These are phyloP conservation scores for Ploettnerulaceae sp. DNA, from an alignment of 2,329 filamentous ascomycete species.

Conservation along the genomic window DNA sequence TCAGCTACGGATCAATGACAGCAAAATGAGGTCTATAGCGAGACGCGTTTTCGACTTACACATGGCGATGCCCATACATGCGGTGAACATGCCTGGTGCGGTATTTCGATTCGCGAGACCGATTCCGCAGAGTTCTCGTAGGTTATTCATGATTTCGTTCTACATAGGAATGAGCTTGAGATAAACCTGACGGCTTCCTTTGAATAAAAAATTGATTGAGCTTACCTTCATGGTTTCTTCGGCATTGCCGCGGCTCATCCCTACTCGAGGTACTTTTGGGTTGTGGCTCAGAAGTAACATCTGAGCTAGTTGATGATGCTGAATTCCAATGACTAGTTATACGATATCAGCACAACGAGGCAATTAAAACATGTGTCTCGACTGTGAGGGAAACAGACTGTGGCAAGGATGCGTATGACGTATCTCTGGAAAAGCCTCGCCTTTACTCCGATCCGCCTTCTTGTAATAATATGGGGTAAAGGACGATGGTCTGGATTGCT, in stretches of 20 bases:
- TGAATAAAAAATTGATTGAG: background rate
- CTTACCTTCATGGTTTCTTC: conserved; percentile 38
- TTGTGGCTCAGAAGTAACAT: conserved; percentile 54
- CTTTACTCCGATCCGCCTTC: conserved; percentile 32
- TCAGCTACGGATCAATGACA: background rate
- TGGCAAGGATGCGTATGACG: conserved; percentile 54
- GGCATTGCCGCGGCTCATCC: conserved; percentile 37
- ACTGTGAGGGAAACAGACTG: conserved; percentile 35
- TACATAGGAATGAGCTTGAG: conserved; percentile 7
- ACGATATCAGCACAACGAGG: too few relatives aligned
- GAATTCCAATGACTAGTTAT: conserved; percentile 50
- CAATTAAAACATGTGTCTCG: too few relatives aligned
- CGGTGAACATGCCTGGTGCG: conserved; percentile 52
- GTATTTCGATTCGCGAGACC: conserved; percentile 51
- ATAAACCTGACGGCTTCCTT: background rate
- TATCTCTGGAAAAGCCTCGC: conserved; percentile 50
- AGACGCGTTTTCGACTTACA: conserved; percentile 39
- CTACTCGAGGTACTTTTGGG: conserved; percentile 47
- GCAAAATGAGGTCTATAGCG: too few relatives aligned
- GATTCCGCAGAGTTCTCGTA: conserved; percentile 54
- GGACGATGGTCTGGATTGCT: conserved; percentile 42
- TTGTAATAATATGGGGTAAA: conserved; percentile 51
- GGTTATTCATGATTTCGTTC: conserved; percentile 32
- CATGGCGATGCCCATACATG: conserved; percentile 50
- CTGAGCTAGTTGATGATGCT: conserved; percentile 54